Evolutionary conservation across 331 rosid species (phyloP).

Genomic region (Stylosanthes scabra): DNA sequence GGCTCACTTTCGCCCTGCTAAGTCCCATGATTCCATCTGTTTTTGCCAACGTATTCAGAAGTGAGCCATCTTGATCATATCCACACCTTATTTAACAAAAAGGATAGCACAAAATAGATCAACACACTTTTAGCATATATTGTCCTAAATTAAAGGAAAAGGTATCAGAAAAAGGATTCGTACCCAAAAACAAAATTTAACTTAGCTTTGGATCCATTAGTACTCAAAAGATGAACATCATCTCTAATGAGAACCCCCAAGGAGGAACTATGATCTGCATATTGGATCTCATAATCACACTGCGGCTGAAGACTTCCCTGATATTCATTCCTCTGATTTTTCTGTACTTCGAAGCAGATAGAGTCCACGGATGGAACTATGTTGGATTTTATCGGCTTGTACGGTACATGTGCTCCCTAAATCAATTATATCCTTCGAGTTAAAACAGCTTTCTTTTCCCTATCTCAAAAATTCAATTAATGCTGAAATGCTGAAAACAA

Average conservation of each 20-base stretch:
- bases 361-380: conserved; percentile 56
- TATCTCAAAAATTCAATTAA: conserved; percentile 15
- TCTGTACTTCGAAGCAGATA: conserved; percentile 69
- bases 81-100: conserved; percentile 65
- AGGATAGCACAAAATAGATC: conserved; percentile 16
- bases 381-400: conserved; percentile 69
- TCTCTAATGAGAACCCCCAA: conserved; percentile 82
- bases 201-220: conserved; percentile 69
- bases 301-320: conserved; percentile 61
- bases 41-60: conserved; percentile 64
- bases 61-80: conserved; percentile 87
- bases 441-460: conserved; percentile 14
- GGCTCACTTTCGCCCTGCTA: conserved; percentile 70
- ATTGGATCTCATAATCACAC: conserved; percentile 86
- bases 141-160: background rate
- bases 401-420: conserved; percentile 75
- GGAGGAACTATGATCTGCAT: conserved; percentile 86
- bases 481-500: conserved; percentile 25
- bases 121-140: conserved; percentile 27
- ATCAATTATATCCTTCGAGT: conserved; percentile 45
- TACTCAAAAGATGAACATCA: conserved; percentile 54
- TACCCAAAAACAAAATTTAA: conserved; percentile 75
- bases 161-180: conserved; percentile 19
- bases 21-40: conserved; percentile 89
- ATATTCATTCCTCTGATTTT: conserved; percentile 47